Evolutionary conservation across 2,329 filamentous ascomycete genomes (phyloP), one percentile per base, ranked within the genome.

Genomic region (Phaeoacremonium minimum): DNA sequence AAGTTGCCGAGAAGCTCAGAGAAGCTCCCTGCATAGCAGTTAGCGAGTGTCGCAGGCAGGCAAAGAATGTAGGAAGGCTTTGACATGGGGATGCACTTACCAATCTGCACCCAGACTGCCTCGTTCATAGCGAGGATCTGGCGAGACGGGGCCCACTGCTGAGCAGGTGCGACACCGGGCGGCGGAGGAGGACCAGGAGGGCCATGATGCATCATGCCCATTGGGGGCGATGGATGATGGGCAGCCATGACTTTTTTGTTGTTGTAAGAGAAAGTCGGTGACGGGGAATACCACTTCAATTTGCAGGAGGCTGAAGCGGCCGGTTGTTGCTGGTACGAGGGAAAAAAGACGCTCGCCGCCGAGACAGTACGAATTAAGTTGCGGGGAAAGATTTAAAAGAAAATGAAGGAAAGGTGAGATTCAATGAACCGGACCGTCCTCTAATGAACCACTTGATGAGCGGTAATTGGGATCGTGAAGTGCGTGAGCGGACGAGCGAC

Each of bases 21-120:
- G 44, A 95, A 75, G 51, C 80, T 86, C 26, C 91, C 90, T 95
- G 43, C 35, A 37, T 15, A 32, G 38, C 15, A 30, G 49, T 67
- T 42, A 64, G 55, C 47, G 50, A 45, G 18, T 28, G 18, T n/a
- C 48, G 47, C 40, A 32, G 47, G 47, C 30, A 48, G 47, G 51
- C 15, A 39, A 32, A 41, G 38, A 39, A 40, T 22, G 36, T 45
- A 35, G 22, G 22, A n/a, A 26, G n/a, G n/a, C 9, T 9, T n/a
- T 26, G 22, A 9, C 9, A 9, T 26, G 22, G n/a, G n/a, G 9
- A 26, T 26, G 22, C 29, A 62, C 80, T 46, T 83, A 95, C 89
- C 91, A 49, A 97, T 85, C 58, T 93, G 86, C 55, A 95, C 75
- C 91, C 91, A 97, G 37, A 95, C 82, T 33, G 76, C 74, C 64